phyloP scores from a whole-genome alignment of 192 early-diverging fungal species.

The Phlyctochytrium arcticum region DNA sequence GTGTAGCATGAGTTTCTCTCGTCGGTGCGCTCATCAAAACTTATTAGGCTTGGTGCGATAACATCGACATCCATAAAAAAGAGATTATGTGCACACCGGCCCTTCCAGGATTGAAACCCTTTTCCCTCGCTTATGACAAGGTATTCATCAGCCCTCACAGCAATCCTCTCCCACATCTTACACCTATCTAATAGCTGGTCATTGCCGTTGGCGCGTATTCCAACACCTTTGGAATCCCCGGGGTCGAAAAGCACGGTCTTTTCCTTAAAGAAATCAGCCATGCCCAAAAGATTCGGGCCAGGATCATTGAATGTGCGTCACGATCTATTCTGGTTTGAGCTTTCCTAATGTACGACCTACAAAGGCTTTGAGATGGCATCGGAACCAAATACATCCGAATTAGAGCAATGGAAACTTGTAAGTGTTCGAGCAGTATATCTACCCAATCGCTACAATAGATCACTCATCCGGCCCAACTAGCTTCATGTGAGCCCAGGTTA shows the following conservation, averaged over 20 bases:
- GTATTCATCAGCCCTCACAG: neutral
- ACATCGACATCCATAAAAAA: slow-evolving; percentile 45
- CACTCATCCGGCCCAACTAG: too few relatives aligned
- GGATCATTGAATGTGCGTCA: slow-evolving; percentile 57
- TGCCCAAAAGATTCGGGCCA: slow-evolving; percentile 75
- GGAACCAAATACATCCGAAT: slow-evolving; percentile 56
- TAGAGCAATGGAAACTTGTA: slow-evolving; percentile 51
- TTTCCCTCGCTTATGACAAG: slow-evolving; percentile 71
- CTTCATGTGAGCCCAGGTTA: too few relatives aligned
- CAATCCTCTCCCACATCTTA: neutral
- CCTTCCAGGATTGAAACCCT: slow-evolving; percentile 27
- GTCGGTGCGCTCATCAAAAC: slow-evolving; percentile 44
- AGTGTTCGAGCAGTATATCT: too few relatives aligned
- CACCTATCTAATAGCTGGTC: slow-evolving; percentile 43
- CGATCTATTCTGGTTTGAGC: neutral
- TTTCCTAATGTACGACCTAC: neutral
- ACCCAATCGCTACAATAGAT: too few relatives aligned
- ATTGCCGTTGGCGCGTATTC: slow-evolving; percentile 79
- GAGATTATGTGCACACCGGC: slow-evolving; percentile 24
- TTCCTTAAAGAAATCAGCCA: slow-evolving; percentile 85
- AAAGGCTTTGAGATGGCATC: slow-evolving; percentile 63
- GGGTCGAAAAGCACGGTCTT: slow-evolving; percentile 78
- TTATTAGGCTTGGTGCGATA: slow-evolving; percentile 63
- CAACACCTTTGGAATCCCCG: slow-evolving; percentile 84
- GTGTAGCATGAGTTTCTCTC: too few relatives aligned